These are phyloP conservation scores for Alternaria sp. DNA, from an alignment of 2,329 filamentous ascomycete species.

Conservation along the genomic window DNA sequence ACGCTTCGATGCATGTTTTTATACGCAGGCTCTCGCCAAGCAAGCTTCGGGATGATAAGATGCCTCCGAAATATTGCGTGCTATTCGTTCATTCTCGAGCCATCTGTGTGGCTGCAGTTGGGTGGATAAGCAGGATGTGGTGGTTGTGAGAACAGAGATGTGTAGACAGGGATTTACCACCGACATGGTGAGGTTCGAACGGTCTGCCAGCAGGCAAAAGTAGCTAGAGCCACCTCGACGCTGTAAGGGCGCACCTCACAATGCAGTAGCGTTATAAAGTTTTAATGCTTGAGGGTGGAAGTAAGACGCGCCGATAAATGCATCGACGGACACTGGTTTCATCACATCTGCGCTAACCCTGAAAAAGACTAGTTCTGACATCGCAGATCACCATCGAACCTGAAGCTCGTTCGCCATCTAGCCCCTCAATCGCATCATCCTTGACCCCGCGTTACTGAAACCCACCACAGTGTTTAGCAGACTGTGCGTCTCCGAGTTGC, in stretches of 20 bases:
- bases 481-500: not conserved
- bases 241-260: not conserved
- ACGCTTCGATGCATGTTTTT: not conserved
- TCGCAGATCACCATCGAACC: not conserved
- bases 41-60: not conserved
- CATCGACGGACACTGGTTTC: not conserved
- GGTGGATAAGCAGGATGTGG: not conserved
- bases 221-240: not conserved
- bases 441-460: not conserved
- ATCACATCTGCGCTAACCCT: not conserved
- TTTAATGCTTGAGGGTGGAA: not conserved
- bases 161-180: slow-evolving; percentile 4
- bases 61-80: slow-evolving; percentile 9
- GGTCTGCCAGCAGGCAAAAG: not conserved
- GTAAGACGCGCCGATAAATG: not conserved
- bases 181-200: not conserved
- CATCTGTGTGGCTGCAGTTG: not conserved
- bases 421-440: slow-evolving; percentile 25
- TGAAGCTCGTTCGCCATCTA: slow-evolving; percentile 20
- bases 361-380: not conserved
- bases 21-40: not conserved
- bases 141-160: not conserved
- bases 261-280: not conserved
- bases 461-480: not conserved
- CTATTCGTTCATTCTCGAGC: slow-evolving; percentile 3